Base-by-base conservation (phyloP, 768 basidiomycete species). In the Russula virescens region DNA sequence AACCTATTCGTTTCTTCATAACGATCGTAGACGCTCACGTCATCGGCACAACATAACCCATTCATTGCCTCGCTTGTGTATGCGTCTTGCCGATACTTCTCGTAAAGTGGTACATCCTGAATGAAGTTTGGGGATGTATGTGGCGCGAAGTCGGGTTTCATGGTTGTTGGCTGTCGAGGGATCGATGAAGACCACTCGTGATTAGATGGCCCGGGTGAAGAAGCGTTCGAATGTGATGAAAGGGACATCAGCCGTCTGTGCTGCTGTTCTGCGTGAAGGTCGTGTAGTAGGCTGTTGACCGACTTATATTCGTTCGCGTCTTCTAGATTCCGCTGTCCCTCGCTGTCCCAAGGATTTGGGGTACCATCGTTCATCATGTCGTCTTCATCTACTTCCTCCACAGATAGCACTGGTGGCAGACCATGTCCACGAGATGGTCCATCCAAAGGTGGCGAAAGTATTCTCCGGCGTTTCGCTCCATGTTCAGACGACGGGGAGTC, bases 1-100 rank as follows among this genome's bases (percentile, higher is more conserved):
- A 48, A 86, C 89, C 76, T 86, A 71, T 90, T 91, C 0, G 77
- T 76, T 57, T 80, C 79, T 70, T 85, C 86, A 61, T 91, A 91
- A 16, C 78, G 80, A 62, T 84, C 79, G 60, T 43, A 70, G 60
- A 59, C 61, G 43, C 21, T 56, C 53, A 48, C 60, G 31, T 49
- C 64, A 52, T 60, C 46, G 40, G 53, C 51, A 51, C 60, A 6
- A 61, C 31, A 49, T 58, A 31, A 10, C 26, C 28, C 16, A 35
- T 54, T 9, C 49, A 55, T 49, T 48, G 48, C 7, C 14, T 38
- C 43, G 31, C 47, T 59, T 47, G 59, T 18, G 43, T 31, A 23
- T 42, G 23, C 26, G 25, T 28, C 48, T 13, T 48, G 53, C 11
- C 38, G 31, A 28, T 56, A 42, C 38, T 16, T 55, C 40, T 49